Conservation (phyloP, 495 filamentous ascomycete species). For the Chlorociboria aeruginascens region DNA sequence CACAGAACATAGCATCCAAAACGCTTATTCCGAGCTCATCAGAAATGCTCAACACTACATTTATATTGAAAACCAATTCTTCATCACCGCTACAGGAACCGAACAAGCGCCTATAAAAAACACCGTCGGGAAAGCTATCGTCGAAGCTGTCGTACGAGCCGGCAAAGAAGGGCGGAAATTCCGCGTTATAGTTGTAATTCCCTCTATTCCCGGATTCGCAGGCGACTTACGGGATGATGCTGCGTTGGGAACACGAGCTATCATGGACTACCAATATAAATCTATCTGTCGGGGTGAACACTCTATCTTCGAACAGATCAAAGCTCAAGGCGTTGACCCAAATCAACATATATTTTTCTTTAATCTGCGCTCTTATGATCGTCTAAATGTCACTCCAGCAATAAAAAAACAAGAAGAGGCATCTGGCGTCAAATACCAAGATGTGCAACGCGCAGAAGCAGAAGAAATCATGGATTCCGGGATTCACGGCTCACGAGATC, state of each 20-base stretch:
- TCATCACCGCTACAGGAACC: slow-evolving; percentile 89
- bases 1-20: slow-evolving; percentile 82
- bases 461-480: slow-evolving; percentile 73
- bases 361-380: slow-evolving; percentile 82
- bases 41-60: slow-evolving; percentile 77
- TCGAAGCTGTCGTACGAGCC: slow-evolving; percentile 75
- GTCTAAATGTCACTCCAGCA: slow-evolving; percentile 66
- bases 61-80: slow-evolving; percentile 98
- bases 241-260: slow-evolving; percentile 77
- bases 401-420: slow-evolving; percentile 60
- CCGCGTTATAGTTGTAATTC: slow-evolving; percentile 78
- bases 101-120: slow-evolving; percentile 79
- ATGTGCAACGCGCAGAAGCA: slow-evolving; percentile 75
- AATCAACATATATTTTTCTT: slow-evolving; percentile 78
- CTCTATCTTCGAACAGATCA: slow-evolving; percentile 73
- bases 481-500: slow-evolving; percentile 26
- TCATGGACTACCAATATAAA: slow-evolving; percentile 99
- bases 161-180: slow-evolving; percentile 82
- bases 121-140: slow-evolving; percentile 73
- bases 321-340: slow-evolving; percentile 69
- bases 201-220: slow-evolving; percentile 85
- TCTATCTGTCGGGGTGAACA: slow-evolving; percentile 84
- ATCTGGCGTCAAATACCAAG: slow-evolving; percentile 70
- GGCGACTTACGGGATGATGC: slow-evolving; percentile 76
- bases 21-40: slow-evolving; percentile 80